Evolutionary conservation across 768 basidiomycete species (phyloP), one percentile per base, ranked within the genome.

Genomic region (Leucosporidium creatinivorum): DNA sequence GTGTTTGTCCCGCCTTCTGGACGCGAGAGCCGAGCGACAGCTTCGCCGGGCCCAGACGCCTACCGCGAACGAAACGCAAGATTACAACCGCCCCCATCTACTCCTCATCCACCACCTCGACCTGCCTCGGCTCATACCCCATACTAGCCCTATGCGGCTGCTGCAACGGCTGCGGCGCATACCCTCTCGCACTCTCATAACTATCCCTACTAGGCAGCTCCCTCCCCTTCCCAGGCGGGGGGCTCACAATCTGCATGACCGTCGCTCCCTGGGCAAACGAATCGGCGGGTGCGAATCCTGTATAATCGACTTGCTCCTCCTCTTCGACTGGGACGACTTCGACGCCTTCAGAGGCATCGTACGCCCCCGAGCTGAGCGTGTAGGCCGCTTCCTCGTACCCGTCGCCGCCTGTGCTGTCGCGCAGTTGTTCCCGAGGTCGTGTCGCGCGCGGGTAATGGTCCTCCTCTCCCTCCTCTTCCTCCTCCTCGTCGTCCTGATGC

Each of bases 301-400:
- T 30, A 19, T 28, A 49, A 15, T 56, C 61, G 26, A 31, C 51
- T 44, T 44, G 58, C 15, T 36, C 54, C 8, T 21, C 44, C 25
- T 44, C 56, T 28, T 66, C 36, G 18, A 19, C 31, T 1, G 64
- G 25, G 2, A 65, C 62, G 23, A 68, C 67, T 39, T 52, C 25
- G 13, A 68, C 67, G 28, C 67, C 67, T 26, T 68, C 62, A 2
- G 39, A 63, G 25, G 25, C 58, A 8, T 47, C 66, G 56, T 31
- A 66, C 49, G 30, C 30, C 2, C 54, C 26, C 18, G 17, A 52
- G 52, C 39, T 12, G 23, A 23, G 54, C 2, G 7, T 19, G 63
- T 47, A 65, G 9, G 58, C 47, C 21, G 65, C 59, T 15, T 61
- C 54, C n/a, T 31, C 62, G 50, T 66, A 61, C 0, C 59, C 50